A percentile compares a stretch with the other conserved stretches of the same genome.
These are phyloP conservation scores for Pyrenochaeta sp. DNA, from an alignment of 2,329 filamentous ascomycete genomes.

Conservation along the genomic window DNA sequence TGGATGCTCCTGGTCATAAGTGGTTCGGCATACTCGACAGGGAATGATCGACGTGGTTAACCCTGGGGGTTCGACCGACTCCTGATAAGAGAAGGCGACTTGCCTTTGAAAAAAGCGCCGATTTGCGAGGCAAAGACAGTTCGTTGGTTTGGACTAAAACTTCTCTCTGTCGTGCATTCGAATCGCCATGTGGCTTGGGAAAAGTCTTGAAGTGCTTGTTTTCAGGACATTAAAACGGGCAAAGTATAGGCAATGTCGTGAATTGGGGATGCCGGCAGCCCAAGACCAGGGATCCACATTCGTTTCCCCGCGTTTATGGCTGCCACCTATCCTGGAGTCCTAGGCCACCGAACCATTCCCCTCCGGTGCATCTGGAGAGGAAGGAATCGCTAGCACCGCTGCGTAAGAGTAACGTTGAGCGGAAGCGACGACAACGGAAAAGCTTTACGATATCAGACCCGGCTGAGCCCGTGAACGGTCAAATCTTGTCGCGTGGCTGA, in stretches of 20 bases:
- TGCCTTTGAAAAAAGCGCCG: too few species aligned
- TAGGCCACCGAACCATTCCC: background rate
- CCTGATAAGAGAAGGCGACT: slow-evolving; percentile 19
- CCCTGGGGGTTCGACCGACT: slow-evolving; percentile 4
- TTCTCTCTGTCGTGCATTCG: too few species aligned
- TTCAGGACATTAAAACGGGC: too few species aligned
- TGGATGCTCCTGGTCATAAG: slow-evolving; percentile 8
- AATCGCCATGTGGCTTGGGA: too few species aligned
- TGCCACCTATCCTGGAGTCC: background rate
- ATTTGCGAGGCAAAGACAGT: too few species aligned
- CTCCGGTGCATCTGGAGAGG: too few species aligned
- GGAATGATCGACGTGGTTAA: slow-evolving; percentile 13
- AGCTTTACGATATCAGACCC: background rate
- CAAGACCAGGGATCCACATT: background rate
- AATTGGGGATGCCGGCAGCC: too few species aligned
- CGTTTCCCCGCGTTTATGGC: slow-evolving; percentile 2
- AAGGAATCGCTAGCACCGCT: too few species aligned
- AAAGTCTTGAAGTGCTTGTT: too few species aligned
- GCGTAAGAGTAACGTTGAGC: background rate
- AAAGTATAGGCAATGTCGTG: too few species aligned
- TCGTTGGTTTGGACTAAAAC: too few species aligned
- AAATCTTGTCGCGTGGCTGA: slow-evolving; percentile 1
- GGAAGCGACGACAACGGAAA: background rate
- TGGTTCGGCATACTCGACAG: slow-evolving; percentile 15
- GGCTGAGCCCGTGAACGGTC: background rate